phyloP scores from a whole-genome alignment of 2,329 filamentous ascomycete genomes.

The Colletotrichum lini region DNA sequence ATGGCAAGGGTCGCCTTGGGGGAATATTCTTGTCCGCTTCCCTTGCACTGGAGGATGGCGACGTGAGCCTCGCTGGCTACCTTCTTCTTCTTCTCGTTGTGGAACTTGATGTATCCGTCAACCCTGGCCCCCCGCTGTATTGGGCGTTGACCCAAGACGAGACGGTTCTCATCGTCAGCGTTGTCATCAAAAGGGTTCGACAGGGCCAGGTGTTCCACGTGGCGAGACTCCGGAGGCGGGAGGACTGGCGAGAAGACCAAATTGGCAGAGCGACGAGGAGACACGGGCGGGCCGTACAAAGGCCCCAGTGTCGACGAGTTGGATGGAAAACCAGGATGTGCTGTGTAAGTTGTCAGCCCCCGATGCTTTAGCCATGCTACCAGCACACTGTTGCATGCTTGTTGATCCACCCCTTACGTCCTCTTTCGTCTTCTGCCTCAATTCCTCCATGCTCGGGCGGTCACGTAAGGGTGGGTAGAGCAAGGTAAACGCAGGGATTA shows the following conservation, averaged over 20 bases:
- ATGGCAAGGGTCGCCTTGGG: not conserved
- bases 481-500: not conserved
- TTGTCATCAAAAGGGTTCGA: constrained; percentile 41
- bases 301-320: not conserved
- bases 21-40: not conserved
- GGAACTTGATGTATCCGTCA: constrained; percentile 42
- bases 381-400: not conserved
- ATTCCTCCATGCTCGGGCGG: not conserved
- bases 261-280: constrained; percentile 5
- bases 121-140: constrained; percentile 22
- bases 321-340: not conserved
- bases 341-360: constrained; percentile 8
- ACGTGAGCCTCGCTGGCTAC: not conserved
- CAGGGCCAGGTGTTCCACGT: not conserved
- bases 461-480: not conserved
- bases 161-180: constrained; percentile 23
- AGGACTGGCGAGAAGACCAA: constrained; percentile 11
- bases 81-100: constrained; percentile 8
- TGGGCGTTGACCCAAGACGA: constrained; percentile 8
- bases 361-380: not conserved
- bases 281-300: constrained; percentile 16
- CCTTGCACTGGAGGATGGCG: not conserved
- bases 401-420: not conserved
- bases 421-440: not conserved
- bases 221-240: not conserved